A percentile compares a stretch with the other conserved stretches of the same genome.
Conservation (phyloP, 176 grass and related monocot genomes). For the Dendrocalamus sinicus region DNA sequence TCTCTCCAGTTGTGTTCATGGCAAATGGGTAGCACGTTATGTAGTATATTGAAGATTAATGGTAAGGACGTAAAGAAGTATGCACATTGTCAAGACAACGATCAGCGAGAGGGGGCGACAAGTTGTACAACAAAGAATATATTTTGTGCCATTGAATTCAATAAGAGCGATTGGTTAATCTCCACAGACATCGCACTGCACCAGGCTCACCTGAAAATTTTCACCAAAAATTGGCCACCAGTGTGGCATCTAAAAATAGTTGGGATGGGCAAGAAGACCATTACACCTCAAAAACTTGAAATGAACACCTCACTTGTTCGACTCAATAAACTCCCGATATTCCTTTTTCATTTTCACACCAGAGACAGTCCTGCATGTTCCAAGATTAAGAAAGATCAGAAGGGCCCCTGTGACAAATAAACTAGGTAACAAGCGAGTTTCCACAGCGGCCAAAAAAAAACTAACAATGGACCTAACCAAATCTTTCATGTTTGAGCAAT, state of each 20-base stretch:
- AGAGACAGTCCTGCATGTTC: conserved; percentile 70
- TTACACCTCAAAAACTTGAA: conserved; percentile 23
- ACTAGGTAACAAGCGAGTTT: background rate
- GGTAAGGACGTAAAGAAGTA: background rate
- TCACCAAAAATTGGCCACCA: conserved; percentile 46
- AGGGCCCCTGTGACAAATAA: background rate
- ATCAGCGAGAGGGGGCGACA: background rate
- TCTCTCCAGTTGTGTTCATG: background rate
- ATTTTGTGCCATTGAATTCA: conserved; percentile 33
- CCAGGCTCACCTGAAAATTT: conserved; percentile 27
- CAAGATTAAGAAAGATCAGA: conserved; percentile 47
- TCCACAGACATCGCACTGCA: conserved; percentile 21
- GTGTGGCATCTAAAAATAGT: conserved; percentile 32
- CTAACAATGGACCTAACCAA: background rate
- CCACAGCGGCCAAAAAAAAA: background rate
- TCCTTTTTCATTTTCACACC: conserved; percentile 99
- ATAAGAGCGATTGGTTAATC: conserved; percentile 28
- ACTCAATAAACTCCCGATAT: conserved; percentile 87
- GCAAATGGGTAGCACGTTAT: background rate
- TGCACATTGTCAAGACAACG: background rate
- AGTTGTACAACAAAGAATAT: conserved; percentile 53
- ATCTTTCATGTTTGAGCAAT: background rate
- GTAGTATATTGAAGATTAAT: background rate
- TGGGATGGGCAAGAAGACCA: conserved; percentile 12
- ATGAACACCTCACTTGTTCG: conserved; percentile 72